Evolutionary conservation across 2,329 filamentous ascomycete genomes (phyloP), one percentile per base, ranked within the genome.

Genomic region (Coniella vitis): DNA sequence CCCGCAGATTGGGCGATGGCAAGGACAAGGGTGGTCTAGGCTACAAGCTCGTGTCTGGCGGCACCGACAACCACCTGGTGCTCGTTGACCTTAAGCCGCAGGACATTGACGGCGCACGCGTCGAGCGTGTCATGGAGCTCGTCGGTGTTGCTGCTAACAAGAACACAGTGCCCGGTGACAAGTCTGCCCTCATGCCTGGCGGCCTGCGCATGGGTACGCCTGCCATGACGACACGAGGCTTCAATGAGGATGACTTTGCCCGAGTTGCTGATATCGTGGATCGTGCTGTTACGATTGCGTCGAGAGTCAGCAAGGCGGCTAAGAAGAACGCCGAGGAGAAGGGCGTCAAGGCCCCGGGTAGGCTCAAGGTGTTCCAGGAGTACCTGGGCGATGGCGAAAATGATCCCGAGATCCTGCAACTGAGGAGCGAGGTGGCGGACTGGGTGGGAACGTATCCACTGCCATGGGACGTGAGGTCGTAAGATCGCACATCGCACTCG

Each of bases 121-220:
- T 95, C 13, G 90, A 96, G 73, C 84, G 89, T 40, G 83, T 95
- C 14, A 78, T 96, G 20, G 90, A 96, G 66, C 81, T 95, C 40
- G 89, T 94, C 57, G 91, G 91, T 60, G 91, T 97, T 45, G 93
- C 93, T n/a, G 86, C 87, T 65, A 98, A 98, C 78, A 98, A 98
- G 79, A 98, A 98, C 73, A 96, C 93, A 7, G 91, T 96, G 0
- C 93, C 93, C 1, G 93, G 91, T 38, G 93, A 98, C 70, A 88
- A 85, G 64, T 95, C 90, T 1, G 93, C 93, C 1, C 79, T 98
- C 63, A 88, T 91, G 56, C 93, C 93, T 13, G 91, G 91, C 57
- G 93, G 93, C 55, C 77, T 98, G 56, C 85, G 93, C 57, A 90
- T 98, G 71, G 93, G 93, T 48, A 93, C 91, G 0, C 93, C 93